Base-by-base conservation (phyloP, 352 stramenopile species). In the Saprolegnia diclina region DNA sequence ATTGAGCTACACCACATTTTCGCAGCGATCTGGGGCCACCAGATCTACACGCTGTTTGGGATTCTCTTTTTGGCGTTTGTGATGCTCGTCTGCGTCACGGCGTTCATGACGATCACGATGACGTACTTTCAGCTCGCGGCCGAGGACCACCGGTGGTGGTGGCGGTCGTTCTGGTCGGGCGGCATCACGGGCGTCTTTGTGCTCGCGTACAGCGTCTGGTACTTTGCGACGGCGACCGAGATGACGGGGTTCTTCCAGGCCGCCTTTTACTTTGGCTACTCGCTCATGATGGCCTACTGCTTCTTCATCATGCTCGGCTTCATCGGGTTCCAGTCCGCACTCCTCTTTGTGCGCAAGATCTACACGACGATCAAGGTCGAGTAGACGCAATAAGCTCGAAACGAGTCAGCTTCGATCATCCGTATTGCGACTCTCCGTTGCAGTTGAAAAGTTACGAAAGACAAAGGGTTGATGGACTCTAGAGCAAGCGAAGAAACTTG, bases 1-100 rank as follows among this genome's bases (percentile, higher is more conserved):
- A 98, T 99, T 73, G 96, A 99, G 77, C 79, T 99, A 67, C 94
- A 99, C 75, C 98, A 98, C 87, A 98, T 99, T 61, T 98, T 99
- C 71, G 93, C 91, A 19, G 92, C 93, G 50, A 98, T 99, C 68
- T 99, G 96, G 96, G 96, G 96, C 63, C 95, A 99, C 75, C 96
- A 97, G 79, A 97, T 98, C 74, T 99, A 99, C 91, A 98, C 94
- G 59, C 82, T 99, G 19, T 99, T 99, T 74, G 96, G 96, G 52
- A 99, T 99, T 69, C 76, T 99, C 44, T 90, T 98, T 63, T 76
- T 99, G 42, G 96, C 94, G 26, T 98, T 98, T 72, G 50, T 97
- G 45, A 95, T 99, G 75, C 82, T 99, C 65, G 79, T 98, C 37
- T 94, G 98, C 67, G 95, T 99, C 21, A 98, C 93, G 59, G 90